Evolutionary conservation across 495 filamentous ascomycete species (phyloP).

Genomic region (Delitschia confertaspora): DNA sequence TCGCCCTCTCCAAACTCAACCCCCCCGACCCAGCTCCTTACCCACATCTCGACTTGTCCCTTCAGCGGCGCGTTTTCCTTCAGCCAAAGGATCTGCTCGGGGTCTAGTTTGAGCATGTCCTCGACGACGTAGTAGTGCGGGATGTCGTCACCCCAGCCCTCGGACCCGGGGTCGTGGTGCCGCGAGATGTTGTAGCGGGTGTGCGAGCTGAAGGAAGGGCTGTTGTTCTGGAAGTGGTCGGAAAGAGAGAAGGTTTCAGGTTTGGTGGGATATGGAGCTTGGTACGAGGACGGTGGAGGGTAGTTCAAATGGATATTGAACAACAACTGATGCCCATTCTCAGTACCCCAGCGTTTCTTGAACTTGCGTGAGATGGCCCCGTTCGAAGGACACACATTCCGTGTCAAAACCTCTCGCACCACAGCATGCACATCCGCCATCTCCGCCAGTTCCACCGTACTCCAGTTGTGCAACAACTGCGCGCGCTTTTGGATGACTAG

Average conservation of each 20-base stretch:
- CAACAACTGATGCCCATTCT: conserved; percentile 38
- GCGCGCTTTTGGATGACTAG: conserved; percentile 43
- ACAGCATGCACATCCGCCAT: conserved; percentile 46
- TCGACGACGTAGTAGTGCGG: conserved; percentile 55
- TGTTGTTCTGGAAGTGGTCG: conserved; percentile 35
- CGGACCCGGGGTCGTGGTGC: conserved; percentile 36
- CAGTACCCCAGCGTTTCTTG: conserved; percentile 45
- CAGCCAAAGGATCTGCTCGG: conserved; percentile 49
- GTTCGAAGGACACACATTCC: conserved; percentile 53
- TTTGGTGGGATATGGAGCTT: conserved; percentile 12
- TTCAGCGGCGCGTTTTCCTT: conserved; percentile 46
- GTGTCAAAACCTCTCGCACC: conserved; percentile 44
- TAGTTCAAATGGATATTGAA: conserved; percentile 50
- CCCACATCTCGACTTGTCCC: conserved; percentile 46
- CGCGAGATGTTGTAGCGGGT: conserved; percentile 23
- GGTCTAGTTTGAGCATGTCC: conserved; percentile 58
- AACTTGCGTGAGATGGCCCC: conserved; percentile 50
- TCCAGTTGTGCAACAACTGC: conserved; percentile 50
- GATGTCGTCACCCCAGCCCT: conserved; percentile 58
- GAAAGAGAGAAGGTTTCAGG: conserved; percentile 7
- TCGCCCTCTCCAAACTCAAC: conserved; percentile 49
- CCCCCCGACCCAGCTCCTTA: conserved; percentile 48
- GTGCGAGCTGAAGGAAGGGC: conserved; percentile 19
- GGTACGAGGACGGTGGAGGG: conserved; percentile 26
- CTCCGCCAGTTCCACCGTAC: conserved; percentile 45